Evolutionary conservation across 768 basidiomycete species (phyloP).

Genomic region (Naganishia friedmannii): DNA sequence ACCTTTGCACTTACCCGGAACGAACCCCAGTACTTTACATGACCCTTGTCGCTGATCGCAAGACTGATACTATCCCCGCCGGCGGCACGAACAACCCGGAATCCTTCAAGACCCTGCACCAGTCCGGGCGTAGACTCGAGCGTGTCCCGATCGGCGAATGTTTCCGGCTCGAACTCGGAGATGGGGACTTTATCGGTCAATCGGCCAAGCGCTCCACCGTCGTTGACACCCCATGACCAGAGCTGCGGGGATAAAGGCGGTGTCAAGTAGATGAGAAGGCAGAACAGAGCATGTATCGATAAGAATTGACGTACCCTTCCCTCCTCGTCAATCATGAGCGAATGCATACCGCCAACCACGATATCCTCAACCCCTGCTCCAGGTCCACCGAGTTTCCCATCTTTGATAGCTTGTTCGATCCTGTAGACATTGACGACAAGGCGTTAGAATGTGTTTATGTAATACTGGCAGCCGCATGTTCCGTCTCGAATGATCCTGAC

Average conservation of each 20-base stretch:
- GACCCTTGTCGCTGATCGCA: conserved; percentile 73
- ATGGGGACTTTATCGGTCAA: conserved; percentile 61
- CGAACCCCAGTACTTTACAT: conserved; percentile 80
- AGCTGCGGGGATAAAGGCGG: conserved; percentile 34
- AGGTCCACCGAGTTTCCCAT: conserved; percentile 63
- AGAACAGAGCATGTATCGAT: background rate
- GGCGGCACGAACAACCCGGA: conserved; percentile 76
- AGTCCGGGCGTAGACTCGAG: conserved; percentile 55
- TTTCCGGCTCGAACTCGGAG: conserved; percentile 46
- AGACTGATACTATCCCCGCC: conserved; percentile 87
- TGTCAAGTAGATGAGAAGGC: background rate
- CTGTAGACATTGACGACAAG: no score
- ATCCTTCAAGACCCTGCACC: conserved; percentile 60
- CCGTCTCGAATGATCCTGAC: no score
- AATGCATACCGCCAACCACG: conserved; percentile 82
- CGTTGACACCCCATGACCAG: conserved; percentile 60
- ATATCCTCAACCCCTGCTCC: conserved; percentile 70
- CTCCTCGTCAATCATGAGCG: conserved; percentile 79
- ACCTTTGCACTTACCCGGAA: conserved; percentile 65
- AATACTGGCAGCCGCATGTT: no score
- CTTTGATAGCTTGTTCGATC: conserved; percentile 68
- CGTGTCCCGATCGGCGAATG: conserved; percentile 50
- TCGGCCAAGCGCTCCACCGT: conserved; percentile 82
- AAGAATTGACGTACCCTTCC: conserved; percentile 67
- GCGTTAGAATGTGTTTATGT: no score